Evolutionary conservation across 331 rosid genomes (phyloP), one percentile per base, ranked within the genome.

Genomic region (Saraca asoca): DNA sequence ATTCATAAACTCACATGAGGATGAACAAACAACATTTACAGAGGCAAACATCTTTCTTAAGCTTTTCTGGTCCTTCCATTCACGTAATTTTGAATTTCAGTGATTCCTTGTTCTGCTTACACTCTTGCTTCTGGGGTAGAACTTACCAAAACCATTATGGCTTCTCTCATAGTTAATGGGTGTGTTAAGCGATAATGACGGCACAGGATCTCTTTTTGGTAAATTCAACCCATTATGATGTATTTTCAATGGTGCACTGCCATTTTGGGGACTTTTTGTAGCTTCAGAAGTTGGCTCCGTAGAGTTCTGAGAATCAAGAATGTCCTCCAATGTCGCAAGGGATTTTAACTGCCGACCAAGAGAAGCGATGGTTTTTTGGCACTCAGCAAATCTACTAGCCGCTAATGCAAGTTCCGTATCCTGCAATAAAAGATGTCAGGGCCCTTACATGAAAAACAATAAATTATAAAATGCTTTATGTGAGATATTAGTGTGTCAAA

Each of bases 341-440:
- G 95, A 83, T 68, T 72, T 81, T 52, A 90, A 62, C 71, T 82
- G 92, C 64, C 80, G 79, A 45, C 95, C 91, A 74, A 90, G 95
- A 54, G 92, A 87, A 31, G 95, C 92, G 62, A 90, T 83, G 64
- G 97, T 90, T 75, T 87, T 87, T 65, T 87, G 95, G 70, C 97
- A 90, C 77, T 85, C 95, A 2, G 90, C 79, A 68, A 85, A 85
- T 66, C 73, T 85, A 65, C 72, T 63, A 12, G 92, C 77, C 58
- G 97, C 97, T 83, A 82, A 54, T 41, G 85, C 87, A 39, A 90
- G 73, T 69, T 87, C 97, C 67, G 82, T 81, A 66, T 87, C 97
- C 97, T 90, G 89, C 58, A 76, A 62, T 53, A 67, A 29, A 64
- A 71, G 5, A 77, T 39, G 45, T 16, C 45, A 78, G 54, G n/a